A percentile compares a stretch with the other conserved stretches of the same genome.
Conservation (phyloP, 306 rosid genomes). For the Aeschynomene evenia region DNA sequence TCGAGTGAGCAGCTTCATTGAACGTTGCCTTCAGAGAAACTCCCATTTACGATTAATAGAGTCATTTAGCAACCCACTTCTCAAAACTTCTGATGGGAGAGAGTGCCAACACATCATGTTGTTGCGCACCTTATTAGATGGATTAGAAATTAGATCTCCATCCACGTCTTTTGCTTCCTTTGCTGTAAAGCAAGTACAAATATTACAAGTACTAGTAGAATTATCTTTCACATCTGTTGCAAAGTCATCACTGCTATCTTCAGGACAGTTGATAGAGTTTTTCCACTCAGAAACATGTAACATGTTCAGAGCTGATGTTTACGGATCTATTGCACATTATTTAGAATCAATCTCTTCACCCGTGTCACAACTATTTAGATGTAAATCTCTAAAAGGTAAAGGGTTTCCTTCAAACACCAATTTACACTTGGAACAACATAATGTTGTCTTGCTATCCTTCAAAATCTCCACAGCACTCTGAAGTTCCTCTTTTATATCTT, state of each 20-base stretch:
- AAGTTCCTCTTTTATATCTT: constrained; percentile 77
- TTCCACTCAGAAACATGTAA: constrained; percentile 60
- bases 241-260: constrained; percentile 32
- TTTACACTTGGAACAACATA: constrained; percentile 84
- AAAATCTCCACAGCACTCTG: constrained; percentile 51
- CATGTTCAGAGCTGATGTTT: constrained; percentile 63
- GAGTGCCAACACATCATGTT: too few relatives aligned
- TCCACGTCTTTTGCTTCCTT: too few relatives aligned
- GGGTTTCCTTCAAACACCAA: constrained; percentile 61
- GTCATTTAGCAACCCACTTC: constrained; percentile 50
- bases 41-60: constrained; percentile 80
- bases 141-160: too few relatives aligned
- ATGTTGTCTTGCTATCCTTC: constrained; percentile 29
- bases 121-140: too few relatives aligned
- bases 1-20: constrained; percentile 58
- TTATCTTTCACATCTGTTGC: constrained; percentile 30
- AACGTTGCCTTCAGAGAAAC: constrained; percentile 64
- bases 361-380: constrained; percentile 43
- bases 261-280: constrained; percentile 57
- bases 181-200: too few relatives aligned
- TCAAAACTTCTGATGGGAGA: too few relatives aligned
- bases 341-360: constrained; percentile 37
- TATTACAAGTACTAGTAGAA: too few relatives aligned
- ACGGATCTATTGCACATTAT: too few relatives aligned
- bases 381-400: constrained; percentile 76